These are phyloP conservation scores for Colletotrichum paranaense DNA, from an alignment of 2,329 filamentous ascomycete species.

Conservation along the genomic window DNA sequence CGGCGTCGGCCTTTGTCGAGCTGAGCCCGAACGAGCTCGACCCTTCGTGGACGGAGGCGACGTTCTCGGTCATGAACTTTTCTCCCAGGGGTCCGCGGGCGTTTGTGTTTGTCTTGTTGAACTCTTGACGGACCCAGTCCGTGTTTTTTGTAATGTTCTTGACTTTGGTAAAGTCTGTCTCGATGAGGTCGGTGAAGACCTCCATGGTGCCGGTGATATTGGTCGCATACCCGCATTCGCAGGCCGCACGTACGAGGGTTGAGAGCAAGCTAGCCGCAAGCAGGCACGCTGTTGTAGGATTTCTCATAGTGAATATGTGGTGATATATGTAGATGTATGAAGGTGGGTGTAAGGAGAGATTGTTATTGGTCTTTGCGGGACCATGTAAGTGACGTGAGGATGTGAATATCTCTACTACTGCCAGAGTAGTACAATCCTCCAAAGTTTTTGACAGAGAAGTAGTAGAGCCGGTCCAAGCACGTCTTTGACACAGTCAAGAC, in stretches of 20 bases:
- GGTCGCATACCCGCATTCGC: conserved; percentile 79
- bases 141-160: conserved; percentile 59
- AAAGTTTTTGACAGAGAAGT: conserved; percentile 15
- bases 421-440: conserved; percentile 11
- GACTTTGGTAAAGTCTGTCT: conserved; percentile 76
- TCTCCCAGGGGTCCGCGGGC: conserved; percentile 76
- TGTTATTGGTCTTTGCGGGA: not conserved
- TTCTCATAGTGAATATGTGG: conserved; percentile 10
- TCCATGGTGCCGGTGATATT: conserved; percentile 53
- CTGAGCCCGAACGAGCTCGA: conserved; percentile 55
- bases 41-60: conserved; percentile 57
- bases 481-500: conserved; percentile 13
- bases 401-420: not conserved
- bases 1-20: conserved; percentile 56
- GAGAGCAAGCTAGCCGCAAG: conserved; percentile 30
- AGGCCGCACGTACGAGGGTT: conserved; percentile 50
- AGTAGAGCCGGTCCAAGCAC: not conserved
- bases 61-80: conserved; percentile 67
- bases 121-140: conserved; percentile 76
- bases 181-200: conserved; percentile 76
- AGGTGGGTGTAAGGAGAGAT: not conserved
- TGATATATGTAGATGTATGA: not conserved
- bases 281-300: conserved; percentile 3
- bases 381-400: not conserved
- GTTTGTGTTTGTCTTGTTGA: conserved; percentile 69